phyloP scores from a whole-genome alignment of 805 yeast species.

The Gaillardinia entomophila region DNA sequence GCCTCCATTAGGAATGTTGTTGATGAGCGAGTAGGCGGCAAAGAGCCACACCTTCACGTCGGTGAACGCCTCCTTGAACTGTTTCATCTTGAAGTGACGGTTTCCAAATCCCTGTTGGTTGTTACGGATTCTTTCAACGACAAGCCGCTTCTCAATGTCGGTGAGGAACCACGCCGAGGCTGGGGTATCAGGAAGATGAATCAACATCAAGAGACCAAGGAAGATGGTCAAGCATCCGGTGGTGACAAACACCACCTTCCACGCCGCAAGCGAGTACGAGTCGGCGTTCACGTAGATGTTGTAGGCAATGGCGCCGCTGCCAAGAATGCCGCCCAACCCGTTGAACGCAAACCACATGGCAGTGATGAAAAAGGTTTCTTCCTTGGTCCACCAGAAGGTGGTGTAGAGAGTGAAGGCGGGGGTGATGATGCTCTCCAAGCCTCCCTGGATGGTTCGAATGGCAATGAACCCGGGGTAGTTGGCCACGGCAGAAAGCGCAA shows the following conservation, averaged over 20 bases:
- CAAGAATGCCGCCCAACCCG: constrained; percentile 22
- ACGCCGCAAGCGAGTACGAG: constrained; percentile 13
- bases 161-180: constrained; percentile 8
- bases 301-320: constrained; percentile 15
- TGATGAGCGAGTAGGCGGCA: constrained; percentile 11
- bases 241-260: constrained; percentile 28
- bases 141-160: constrained; percentile 4
- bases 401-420: constrained; percentile 3
- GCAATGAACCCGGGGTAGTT: constrained; percentile 6
- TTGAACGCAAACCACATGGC: constrained; percentile 22
- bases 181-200: constrained; percentile 11
- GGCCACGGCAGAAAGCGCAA: constrained; percentile 5
- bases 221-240: constrained; percentile 24
- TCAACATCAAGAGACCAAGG: constrained; percentile 6
- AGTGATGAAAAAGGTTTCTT: constrained; percentile 23
- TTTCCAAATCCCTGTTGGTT: constrained; percentile 9
- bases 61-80: constrained; percentile 8
- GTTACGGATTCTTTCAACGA: constrained; percentile 6
- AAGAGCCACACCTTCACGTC: constrained; percentile 8
- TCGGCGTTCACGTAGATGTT: constrained; percentile 1
- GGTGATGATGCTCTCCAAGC: constrained; percentile 5
- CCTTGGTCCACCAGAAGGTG: constrained; percentile 23
- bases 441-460: constrained; percentile 6
- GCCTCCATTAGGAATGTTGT: constrained; percentile 34
- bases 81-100: constrained; percentile 9